Evolutionary conservation across 2,329 filamentous ascomycete species (phyloP).

Genomic region (Shiraia sp.): DNA sequence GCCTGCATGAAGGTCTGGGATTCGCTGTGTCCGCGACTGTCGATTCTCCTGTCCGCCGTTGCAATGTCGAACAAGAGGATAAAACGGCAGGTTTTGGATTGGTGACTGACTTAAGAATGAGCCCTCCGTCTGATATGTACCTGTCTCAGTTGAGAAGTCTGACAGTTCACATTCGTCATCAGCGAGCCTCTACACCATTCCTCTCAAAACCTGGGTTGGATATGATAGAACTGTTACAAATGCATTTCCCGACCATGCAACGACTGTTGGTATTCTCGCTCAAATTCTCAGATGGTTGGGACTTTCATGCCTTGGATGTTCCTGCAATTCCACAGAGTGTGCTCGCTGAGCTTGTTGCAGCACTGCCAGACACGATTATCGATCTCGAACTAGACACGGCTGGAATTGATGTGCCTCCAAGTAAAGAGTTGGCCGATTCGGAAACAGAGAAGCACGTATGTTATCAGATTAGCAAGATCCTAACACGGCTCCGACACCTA

Average conservation of each 20-base stretch:
- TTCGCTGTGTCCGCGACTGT: constrained; percentile 7
- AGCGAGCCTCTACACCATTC: constrained; percentile 4
- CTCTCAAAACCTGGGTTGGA: neutral
- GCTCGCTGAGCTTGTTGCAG: constrained; percentile 8
- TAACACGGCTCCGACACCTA: constrained; percentile 11
- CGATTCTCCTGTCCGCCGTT: constrained; percentile 11
- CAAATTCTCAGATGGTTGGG: constrained; percentile 16
- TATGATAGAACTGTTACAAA: constrained; percentile 6
- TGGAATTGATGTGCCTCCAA: constrained; percentile 10
- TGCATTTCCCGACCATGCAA: constrained; percentile 1
- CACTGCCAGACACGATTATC: constrained; percentile 12
- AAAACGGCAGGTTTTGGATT: neutral
- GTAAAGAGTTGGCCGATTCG: too few relatives aligned
- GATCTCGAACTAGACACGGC: constrained; percentile 17
- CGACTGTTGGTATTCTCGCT: constrained; percentile 15
- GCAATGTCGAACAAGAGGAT: constrained; percentile 5
- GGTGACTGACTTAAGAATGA: neutral
- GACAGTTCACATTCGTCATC: constrained; percentile 14
- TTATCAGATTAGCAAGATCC: constrained; percentile 13
- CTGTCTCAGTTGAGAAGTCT: constrained; percentile 11
- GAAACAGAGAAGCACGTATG: constrained; percentile 9
- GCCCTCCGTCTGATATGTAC: constrained; percentile 8
- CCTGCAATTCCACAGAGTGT: constrained; percentile 13
- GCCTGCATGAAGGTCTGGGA: constrained; percentile 8
- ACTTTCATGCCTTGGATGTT: constrained; percentile 14